Conservation (phyloP, 805 yeast genomes). For the Blastobotrys robertii region DNA sequence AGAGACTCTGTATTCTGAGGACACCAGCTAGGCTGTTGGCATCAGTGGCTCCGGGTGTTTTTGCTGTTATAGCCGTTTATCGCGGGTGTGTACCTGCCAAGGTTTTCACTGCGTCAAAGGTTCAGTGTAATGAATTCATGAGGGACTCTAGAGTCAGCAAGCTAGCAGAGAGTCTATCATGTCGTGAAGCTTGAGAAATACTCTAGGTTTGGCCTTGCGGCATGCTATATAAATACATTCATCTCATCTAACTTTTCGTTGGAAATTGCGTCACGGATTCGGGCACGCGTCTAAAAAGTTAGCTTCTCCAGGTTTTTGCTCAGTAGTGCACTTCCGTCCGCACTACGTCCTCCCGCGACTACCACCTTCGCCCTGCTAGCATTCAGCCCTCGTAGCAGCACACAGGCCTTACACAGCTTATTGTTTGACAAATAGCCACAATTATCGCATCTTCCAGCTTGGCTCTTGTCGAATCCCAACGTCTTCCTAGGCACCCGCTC, state of each 20-base stretch:
- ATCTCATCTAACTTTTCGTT: background rate
- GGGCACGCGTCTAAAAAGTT: slow-evolving; percentile 35
- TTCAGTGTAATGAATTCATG: too few relatives aligned
- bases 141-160: too few relatives aligned
- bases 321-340: slow-evolving; percentile 12
- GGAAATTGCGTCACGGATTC: background rate
- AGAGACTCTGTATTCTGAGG: too few relatives aligned
- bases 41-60: too few relatives aligned
- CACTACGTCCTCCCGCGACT: slow-evolving; percentile 42
- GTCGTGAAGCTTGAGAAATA: too few relatives aligned
- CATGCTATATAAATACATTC: background rate
- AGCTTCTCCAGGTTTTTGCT: slow-evolving; percentile 41
- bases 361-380: slow-evolving; percentile 56
- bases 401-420: slow-evolving; percentile 86
- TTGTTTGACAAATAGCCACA: slow-evolving; percentile 92
- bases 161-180: too few relatives aligned
- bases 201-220: background rate
- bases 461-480: slow-evolving; percentile 6
- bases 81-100: too few relatives aligned
- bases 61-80: too few relatives aligned
- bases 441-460: slow-evolving; percentile 49
- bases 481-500: slow-evolving; percentile 6
- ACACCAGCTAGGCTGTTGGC: too few relatives aligned
- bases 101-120: too few relatives aligned
- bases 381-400: slow-evolving; percentile 75